Evolutionary conservation across 257 asterid species (phyloP), one percentile per base, ranked within the genome.

Genomic region (Orobanche coerulescens): DNA sequence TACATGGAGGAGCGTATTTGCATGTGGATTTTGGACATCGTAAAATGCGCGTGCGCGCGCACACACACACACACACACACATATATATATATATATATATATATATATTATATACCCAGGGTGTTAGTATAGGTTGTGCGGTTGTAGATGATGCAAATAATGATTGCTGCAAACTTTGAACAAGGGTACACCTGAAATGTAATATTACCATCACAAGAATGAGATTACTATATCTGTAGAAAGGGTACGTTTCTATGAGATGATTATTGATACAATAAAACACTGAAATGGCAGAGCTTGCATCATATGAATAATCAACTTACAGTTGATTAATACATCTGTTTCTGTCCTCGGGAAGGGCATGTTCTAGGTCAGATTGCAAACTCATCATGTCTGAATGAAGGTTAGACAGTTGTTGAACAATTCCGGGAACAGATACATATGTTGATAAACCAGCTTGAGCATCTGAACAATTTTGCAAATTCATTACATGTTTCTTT

Each of bases 61-160:
- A n/a, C n/a, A n/a, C n/a, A n/a, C n/a, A n/a, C n/a, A n/a, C n/a
- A n/a, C n/a, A n/a, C n/a, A n/a, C n/a, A n/a, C n/a, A n/a, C n/a
- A n/a, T n/a, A n/a, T n/a, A n/a, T n/a, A n/a, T n/a, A n/a, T n/a
- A n/a, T n/a, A n/a, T n/a, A n/a, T n/a, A n/a, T n/a, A n/a, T n/a
- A n/a, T n/a, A n/a, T n/a, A 42, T 70, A 54, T 82, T 18, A 43
- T 71, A 50, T 84, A 92, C 98, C 97, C 95, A 86, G 64, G 98
- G 96, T 12, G 98, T 84, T 66, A 92, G 71, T 68, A 92, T 92
- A 25, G 95, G 98, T 58, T 92, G 98, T 3, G 94, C 97, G 28
- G 98, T 88, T 73, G 98, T 88, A 18, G 98, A 92, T 34, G 98
- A 92, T 69, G 98, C 98, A 74, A 88, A 92, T 67, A 92, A 67